Conservation (phyloP, 2,329 filamentous ascomycete species). For the Phialophora macrospora region DNA sequence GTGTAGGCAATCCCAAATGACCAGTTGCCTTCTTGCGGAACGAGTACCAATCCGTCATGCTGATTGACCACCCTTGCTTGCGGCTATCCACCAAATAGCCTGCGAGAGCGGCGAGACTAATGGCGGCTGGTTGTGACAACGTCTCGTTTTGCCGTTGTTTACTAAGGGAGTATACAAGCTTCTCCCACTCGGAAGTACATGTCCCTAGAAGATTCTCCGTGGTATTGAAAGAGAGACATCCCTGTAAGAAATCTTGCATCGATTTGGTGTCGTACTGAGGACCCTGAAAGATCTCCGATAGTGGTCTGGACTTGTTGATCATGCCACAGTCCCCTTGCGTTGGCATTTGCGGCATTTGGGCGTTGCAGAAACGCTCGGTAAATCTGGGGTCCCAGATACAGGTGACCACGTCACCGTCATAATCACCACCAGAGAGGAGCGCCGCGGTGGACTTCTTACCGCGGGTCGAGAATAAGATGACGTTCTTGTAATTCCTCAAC, state of each 20-base stretch:
- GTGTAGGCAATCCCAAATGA: slow-evolving; percentile 3
- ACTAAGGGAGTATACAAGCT: slow-evolving; percentile 51
- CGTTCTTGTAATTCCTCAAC: slow-evolving; percentile 60
- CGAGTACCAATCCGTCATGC: slow-evolving; percentile 46
- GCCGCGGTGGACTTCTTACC: slow-evolving; percentile 60
- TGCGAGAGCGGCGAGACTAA: slow-evolving; percentile 49
- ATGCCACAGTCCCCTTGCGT: slow-evolving; percentile 55
- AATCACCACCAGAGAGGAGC: slow-evolving; percentile 68
- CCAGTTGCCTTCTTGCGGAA: slow-evolving; percentile 21
- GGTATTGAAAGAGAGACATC: slow-evolving; percentile 55
- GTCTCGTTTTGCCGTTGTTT: slow-evolving; percentile 50
- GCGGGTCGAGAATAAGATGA: slow-evolving; percentile 61
- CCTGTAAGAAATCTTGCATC: slow-evolving; percentile 49
- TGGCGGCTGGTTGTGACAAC: slow-evolving; percentile 44
- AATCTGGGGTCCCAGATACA: slow-evolving; percentile 63
- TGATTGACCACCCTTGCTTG: slow-evolving; percentile 52
- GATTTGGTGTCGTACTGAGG: slow-evolving; percentile 18
- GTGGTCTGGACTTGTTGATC: slow-evolving; percentile 45
- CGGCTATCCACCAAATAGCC: slow-evolving; percentile 54
- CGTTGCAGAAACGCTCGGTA: slow-evolving; percentile 59
- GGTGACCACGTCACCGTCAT: slow-evolving; percentile 67
- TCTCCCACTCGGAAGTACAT: slow-evolving; percentile 58
- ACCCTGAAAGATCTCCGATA: slow-evolving; percentile 28
- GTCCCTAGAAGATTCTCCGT: slow-evolving; percentile 56
- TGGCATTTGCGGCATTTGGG: slow-evolving; percentile 48